Evolutionary conservation across 345 rosid species (phyloP), one percentile per base, ranked within the genome.

Genomic region (Mangifera indica): DNA sequence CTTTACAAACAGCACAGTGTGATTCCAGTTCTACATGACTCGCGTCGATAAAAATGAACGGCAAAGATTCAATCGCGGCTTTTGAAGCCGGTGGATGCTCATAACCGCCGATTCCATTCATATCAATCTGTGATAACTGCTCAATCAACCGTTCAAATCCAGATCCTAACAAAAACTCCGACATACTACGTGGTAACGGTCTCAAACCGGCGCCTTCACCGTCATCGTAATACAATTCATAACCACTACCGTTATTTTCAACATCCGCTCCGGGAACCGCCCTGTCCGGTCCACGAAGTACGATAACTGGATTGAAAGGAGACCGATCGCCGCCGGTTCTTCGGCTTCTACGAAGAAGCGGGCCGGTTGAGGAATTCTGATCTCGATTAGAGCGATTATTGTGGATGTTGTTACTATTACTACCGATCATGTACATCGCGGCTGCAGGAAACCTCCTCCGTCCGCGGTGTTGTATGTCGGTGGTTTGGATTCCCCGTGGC

Each of bases 1-100:
- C 99, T 69, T 89, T 95, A 56, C 99, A 95, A 3, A 95, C 96
- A 4, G 98, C 98, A 60, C 99, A 95, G 78, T 86, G 93, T 3
- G 90, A 84, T 29, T 95, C 98, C 59, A 78, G 34, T 4, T 52
- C 59, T 0, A 83, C 79, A 63, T 86, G 87, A 17, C 29, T 42
- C 12, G 81, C 74, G 2, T 75, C 76, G 71, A 95, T 86, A 18
- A 77, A 84, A 2, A 95, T 74, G 10, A 78, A 63, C 0, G 99
- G 98, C 82, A 95, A 87, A 40, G 96, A 87, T 52, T 91, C 96
- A 1, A 95, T 84, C 10, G 98, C 97, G 0, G 97, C 84, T 74
- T 93, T 95, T 1, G 97, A 91, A 10, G 99, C 94, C 26, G 97
- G 94, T 1, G 91, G 91, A 22, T 86, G 88, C 58, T 89, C 91